Evolutionary conservation across 352 stramenopile species (phyloP).

Genomic region (Globisporangium recalcitrans): DNA sequence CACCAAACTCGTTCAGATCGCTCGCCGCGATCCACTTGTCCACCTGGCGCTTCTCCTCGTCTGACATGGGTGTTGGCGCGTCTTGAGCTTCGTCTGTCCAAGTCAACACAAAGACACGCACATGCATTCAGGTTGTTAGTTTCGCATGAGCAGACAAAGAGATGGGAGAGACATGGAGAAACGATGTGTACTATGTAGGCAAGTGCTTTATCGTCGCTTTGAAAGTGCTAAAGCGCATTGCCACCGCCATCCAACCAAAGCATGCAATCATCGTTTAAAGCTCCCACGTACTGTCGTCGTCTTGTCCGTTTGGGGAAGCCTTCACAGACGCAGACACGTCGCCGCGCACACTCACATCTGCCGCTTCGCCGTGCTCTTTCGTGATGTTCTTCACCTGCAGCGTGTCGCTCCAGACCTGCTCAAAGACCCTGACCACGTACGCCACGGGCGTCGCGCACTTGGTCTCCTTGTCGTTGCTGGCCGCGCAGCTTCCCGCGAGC

Average conservation of each 20-base stretch:
- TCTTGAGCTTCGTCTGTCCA: neutral
- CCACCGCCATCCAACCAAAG: neutral
- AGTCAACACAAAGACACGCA: neutral
- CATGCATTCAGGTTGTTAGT: neutral
- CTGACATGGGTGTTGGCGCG: neutral
- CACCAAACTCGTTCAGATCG: constrained; percentile 11
- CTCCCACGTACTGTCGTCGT: constrained; percentile 18
- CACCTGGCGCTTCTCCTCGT: constrained; percentile 24
- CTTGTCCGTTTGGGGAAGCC: neutral
- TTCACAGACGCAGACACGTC: neutral
- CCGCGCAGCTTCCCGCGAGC: constrained; percentile 40
- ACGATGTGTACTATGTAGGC: neutral
- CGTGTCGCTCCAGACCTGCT: constrained; percentile 61
- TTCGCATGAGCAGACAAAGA: too few relatives aligned
- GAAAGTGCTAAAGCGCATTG: neutral
- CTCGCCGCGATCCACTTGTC: constrained; percentile 20
- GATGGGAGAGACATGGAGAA: neutral
- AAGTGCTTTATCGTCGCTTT: neutral
- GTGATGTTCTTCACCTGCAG: constrained; percentile 54
- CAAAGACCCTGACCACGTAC: constrained; percentile 53
- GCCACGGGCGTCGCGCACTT: constrained; percentile 21
- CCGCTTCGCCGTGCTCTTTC: neutral
- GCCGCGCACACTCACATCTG: neutral
- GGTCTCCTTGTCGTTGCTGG: constrained; percentile 9
- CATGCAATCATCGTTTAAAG: neutral